Conservation (phyloP, 2,329 filamentous ascomycete species). For the Xylaria digitata region DNA sequence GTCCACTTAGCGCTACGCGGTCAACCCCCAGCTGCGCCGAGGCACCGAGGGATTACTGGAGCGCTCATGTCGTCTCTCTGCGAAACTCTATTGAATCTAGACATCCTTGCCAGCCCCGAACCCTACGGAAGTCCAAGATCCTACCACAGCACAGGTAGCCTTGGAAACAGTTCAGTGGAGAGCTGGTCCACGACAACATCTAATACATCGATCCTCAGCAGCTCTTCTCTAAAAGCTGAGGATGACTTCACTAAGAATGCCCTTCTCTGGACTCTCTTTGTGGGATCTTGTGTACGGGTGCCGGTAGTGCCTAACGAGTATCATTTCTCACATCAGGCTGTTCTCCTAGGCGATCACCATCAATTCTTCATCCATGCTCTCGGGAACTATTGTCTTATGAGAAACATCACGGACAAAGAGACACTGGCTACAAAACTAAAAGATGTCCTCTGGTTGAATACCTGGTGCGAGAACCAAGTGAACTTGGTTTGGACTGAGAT, state of each 20-base stretch:
- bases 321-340: conserved; percentile 34
- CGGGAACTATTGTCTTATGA: conserved; percentile 44
- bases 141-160: conserved; percentile 33
- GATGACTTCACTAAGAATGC: conserved; percentile 48
- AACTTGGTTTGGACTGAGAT: conserved; percentile 47
- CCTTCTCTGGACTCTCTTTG: conserved; percentile 50
- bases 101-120: conserved; percentile 44
- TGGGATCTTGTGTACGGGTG: conserved; percentile 49
- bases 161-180: conserved; percentile 34
- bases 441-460: conserved; percentile 48
- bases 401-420: conserved; percentile 44
- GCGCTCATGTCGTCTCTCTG: conserved; percentile 47
- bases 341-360: conserved; percentile 42
- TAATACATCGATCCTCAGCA: conserved; percentile 31
- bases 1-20: conserved; percentile 50
- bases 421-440: conserved; percentile 43
- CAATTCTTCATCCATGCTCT: conserved; percentile 49
- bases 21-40: conserved; percentile 48
- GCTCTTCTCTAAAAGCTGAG: conserved; percentile 17
- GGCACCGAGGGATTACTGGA: conserved; percentile 47
- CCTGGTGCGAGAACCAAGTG: conserved; percentile 50
- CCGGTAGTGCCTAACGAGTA: conserved; percentile 34
- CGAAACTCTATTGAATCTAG: conserved; percentile 42
- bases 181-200: conserved; percentile 38
- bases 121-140: conserved; percentile 35